Conservation (phyloP, 257 asterid species). For the Solanum etuberosum region DNA sequence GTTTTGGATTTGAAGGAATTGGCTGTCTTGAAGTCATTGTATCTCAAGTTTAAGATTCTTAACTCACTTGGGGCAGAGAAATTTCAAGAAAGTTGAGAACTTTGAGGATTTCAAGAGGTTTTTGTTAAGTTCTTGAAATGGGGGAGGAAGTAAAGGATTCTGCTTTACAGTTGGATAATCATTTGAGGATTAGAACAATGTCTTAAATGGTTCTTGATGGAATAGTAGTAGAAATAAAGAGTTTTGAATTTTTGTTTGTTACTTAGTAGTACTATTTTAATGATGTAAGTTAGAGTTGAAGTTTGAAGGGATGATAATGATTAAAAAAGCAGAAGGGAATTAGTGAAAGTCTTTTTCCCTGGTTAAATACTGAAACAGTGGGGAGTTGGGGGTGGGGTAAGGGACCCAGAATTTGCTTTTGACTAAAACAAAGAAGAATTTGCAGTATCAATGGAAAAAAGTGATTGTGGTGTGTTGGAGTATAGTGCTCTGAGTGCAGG, state of each 20-base stretch:
- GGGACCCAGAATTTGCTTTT: not conserved
- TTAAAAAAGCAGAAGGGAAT: conserved; percentile 30
- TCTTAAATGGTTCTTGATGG: not conserved
- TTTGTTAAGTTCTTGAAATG: not conserved
- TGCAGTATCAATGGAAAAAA: not conserved
- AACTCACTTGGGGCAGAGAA: not conserved
- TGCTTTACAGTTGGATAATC: conserved; percentile 31
- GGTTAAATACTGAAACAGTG: not conserved
- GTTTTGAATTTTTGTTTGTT: not conserved
- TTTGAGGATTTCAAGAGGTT: not conserved
- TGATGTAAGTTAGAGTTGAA: conserved; percentile 25
- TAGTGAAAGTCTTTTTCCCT: not conserved
- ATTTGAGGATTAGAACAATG: not conserved
- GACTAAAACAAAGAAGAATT: not conserved
- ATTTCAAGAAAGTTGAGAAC: conserved; percentile 4
- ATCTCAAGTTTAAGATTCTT: not conserved
- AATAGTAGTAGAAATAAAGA: not conserved
- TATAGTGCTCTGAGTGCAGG: conserved; percentile 6
- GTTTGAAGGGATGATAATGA: conserved; percentile 16
- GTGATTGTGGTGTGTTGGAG: conserved; percentile 11
- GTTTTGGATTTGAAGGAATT: conserved; percentile 28
- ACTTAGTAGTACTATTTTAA: not conserved
- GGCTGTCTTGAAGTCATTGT: conserved; percentile 62
- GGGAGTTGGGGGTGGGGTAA: not conserved
- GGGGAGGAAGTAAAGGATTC: not conserved